Evolutionary conservation across 2,329 filamentous ascomycete species (phyloP), one percentile per base, ranked within the genome.

Genomic region (Rhexocercosporidium sp.): DNA sequence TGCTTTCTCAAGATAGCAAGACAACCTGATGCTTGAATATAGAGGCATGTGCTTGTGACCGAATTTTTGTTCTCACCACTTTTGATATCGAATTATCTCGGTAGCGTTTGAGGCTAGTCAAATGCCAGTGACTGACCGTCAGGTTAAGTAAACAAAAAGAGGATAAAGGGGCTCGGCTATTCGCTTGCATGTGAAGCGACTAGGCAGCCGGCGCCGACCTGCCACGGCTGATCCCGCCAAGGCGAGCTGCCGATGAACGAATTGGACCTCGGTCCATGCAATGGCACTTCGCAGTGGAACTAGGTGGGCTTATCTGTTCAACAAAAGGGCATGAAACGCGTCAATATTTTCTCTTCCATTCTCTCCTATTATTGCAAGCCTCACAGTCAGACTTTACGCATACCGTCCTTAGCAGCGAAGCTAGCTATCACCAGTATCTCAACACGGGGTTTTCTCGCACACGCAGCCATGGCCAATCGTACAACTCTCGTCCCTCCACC

Each of bases 401-500:
- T 41, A 5, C n/a, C 20, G n/a, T 27, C 3, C 18, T 22, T 16
- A 53, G 12, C n/a, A 34, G 59, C 29, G 29, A 53, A 62, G n/a
- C 31, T 6, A 25, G 18, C 34, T 9, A 37, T 20, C 37, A 7
- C 14, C 25, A 6, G 18, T 39, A 12, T 56, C 46, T n/a, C 29
- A 14, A 27, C 39, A 27, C 27, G 47, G 31, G 49, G 20, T 3
- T 56, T n/a, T 22, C 31, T 53, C 16, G 37, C 31, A 49, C 60
- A 25, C 1, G 59, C 59, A 18, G 34, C 59, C 59, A 78, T 78
- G 77, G 64, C 71, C 31, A 71, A 77, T 37, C 77, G 77, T 56
- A 73, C 82, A 34, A 93, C 91, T 0, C 85, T 96, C 64, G 88
- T 97, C 71, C 87, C 88, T 75, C 90, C 93, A 60, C 93, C 92